Conservation (phyloP, 2,329 filamentous ascomycete genomes). For the Colletotrichum melonis region DNA sequence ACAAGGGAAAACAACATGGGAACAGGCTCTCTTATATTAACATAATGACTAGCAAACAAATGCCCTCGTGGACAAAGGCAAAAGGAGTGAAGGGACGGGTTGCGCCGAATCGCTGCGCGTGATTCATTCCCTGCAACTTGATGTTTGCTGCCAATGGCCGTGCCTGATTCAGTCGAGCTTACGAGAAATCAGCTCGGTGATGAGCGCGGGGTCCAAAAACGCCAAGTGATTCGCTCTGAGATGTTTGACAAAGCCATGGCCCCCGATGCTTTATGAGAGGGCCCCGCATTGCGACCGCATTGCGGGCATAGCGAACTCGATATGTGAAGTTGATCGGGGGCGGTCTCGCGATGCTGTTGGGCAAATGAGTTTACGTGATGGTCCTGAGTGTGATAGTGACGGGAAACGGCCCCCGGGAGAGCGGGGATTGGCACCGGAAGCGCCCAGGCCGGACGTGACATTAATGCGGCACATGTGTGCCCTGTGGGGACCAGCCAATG, state of each 20-base stretch:
- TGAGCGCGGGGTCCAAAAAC: neutral
- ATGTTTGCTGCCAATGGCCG: slow-evolving; percentile 3
- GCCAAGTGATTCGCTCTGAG: slow-evolving; percentile 11
- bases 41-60: neutral
- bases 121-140: neutral
- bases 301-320: neutral
- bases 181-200: neutral
- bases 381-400: slow-evolving; percentile 32
- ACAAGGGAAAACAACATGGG: neutral
- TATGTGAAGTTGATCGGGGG: neutral
- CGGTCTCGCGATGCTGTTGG: slow-evolving; percentile 5
- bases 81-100: neutral
- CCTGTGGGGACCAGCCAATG: slow-evolving; percentile 10
- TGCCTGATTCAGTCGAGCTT: neutral
- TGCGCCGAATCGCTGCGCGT: neutral
- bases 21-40: neutral
- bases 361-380: slow-evolving; percentile 14
- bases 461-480: slow-evolving; percentile 17
- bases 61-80: neutral
- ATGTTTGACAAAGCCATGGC: neutral
- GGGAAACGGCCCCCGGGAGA: neutral
- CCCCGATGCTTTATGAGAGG: neutral
- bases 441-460: slow-evolving; percentile 24
- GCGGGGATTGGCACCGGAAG: slow-evolving; percentile 35
- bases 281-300: neutral